These are phyloP conservation scores for Thymus mandschuricus DNA, from an alignment of 257 asterid species.

Conservation along the genomic window DNA sequence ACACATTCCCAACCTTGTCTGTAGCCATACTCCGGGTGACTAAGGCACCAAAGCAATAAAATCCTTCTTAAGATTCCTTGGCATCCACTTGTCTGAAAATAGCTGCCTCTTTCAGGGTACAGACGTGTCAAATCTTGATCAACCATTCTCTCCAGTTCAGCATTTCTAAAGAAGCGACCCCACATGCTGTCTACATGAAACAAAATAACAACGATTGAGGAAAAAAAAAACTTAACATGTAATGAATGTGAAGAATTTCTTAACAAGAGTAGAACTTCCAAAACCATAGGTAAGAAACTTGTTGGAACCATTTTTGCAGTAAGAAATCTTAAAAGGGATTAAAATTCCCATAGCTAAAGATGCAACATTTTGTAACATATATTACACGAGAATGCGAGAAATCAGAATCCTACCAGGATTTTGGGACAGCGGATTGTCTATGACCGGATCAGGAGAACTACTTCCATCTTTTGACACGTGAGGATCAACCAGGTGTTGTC, in stretches of 20 bases:
- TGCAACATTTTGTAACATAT: not conserved
- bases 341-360: not conserved
- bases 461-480: conserved; percentile 78
- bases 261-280: not conserved
- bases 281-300: conserved; percentile 4
- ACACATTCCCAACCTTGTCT: conserved; percentile 66
- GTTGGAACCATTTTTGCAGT: not conserved
- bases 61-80: conserved; percentile 88
- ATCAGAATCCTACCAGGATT: conserved; percentile 64
- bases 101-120: conserved; percentile 95
- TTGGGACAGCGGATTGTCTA: conserved; percentile 95
- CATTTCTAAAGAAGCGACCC: conserved; percentile 92
- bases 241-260: not conserved
- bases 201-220: not conserved
- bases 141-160: conserved; percentile 95
- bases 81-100: conserved; percentile 87
- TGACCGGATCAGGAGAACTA: conserved; percentile 71
- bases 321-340: not conserved
- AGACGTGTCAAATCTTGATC: conserved; percentile 96
- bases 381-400: not conserved
- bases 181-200: conserved; percentile 83
- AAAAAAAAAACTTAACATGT: not conserved
- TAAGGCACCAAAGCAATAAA: conserved; percentile 91
- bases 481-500: conserved; percentile 87
- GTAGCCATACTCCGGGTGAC: conserved; percentile 83